Evolutionary conservation across 1,284 basidiomycete species (phyloP), one percentile per base, ranked within the genome.

Genomic region (Violaceomyces palustris): DNA sequence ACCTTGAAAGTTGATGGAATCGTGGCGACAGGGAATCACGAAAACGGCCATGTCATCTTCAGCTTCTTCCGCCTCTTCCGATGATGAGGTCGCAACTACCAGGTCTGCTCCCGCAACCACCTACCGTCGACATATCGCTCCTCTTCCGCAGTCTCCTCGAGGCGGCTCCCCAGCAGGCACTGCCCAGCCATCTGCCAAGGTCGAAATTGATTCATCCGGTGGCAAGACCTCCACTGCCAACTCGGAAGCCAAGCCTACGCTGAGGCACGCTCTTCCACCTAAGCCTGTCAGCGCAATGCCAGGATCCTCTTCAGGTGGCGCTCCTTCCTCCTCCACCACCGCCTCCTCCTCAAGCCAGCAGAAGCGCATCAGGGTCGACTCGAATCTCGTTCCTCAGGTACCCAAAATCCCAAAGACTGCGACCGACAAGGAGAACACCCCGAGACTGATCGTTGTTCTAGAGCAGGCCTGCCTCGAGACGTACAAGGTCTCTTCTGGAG

Each of bases 401-500:
- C 69, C 70, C 43, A 72, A 70, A 37, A 52, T 72, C 21, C 67
- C 65, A 35, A 72, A 72, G 45, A 70, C 70, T 1, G 42, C 52
- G 1, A 35, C 56, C 2, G 67, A 72, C 15, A 69, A 67, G 52
- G 55, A 61, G 21, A 54, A 55, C 33, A 59, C 61, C 11, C 67
- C 65, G 0, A 54, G 67, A 6, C 57, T 98, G 21, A 94, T 88
- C 61, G 91, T 98, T 35, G 82, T 98, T 3, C 78, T 98, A 27
- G 88, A 90, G 74, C 85, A 88, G 60, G 93, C 93, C 0, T 98
- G 93, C 73, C 78, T 98, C 35, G 92, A 98, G 77, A 88, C 90
- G 2, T 98, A 97, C 78, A 83, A 88, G 47, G 82, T 96, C 43
- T 85, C 84, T 36, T 75, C 76, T 6, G 78, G 78, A 19, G 77